Evolutionary conservation across 2,329 filamentous ascomycete genomes (phyloP), one percentile per base, ranked within the genome.

Genomic region (Zymoseptoria passerinii): DNA sequence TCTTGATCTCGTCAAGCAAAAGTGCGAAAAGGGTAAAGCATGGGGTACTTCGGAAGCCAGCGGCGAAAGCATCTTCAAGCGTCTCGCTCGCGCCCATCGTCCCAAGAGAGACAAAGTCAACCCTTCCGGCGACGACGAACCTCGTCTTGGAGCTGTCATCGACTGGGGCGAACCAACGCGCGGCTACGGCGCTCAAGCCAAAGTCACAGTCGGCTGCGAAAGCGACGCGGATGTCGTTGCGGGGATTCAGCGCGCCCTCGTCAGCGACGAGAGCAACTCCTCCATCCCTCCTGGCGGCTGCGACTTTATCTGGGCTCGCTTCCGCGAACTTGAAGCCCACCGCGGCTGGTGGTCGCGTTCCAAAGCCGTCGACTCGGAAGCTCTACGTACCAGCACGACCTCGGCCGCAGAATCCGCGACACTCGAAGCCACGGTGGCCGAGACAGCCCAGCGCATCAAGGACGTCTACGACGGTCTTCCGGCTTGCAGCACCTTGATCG

Each of bases 1-100:
- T 63, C 84, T 99, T 13, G 92, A 97, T 68, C 85, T 99, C 1
- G 85, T 97, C 52, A 95, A 94, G 74, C 87, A 92, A 70, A 99
- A 99, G 73, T 96, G 92, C 72, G 92, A 97, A 72, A 94, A 89
- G 74, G 94, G 94, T 48, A 89, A 88, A 63, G 75, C 79, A 23
- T 99, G 92, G 89, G 94, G 90, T 40, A 87, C 87, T 0, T 84
- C 84, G 53, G 90, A 95, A 50, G 81, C 85, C 1, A 86, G 85
- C 51, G 86, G 85, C 48, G 94, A 99, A 75, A 92, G 90, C 65
- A 84, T 99, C 53, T 99, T 97, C 78, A 88, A 87, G 65, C 85
- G 92, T 8, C 80, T 99, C 3, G 82, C 68, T 52, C 72, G 77
- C 19, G 62, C 61, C n/a, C 58, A 53, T 19, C 59, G 84, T 16